A percentile compares a stretch with the other conserved stretches of the same genome.
Evolutionary conservation across 2,329 filamentous ascomycete genomes (phyloP).

Genomic region (Aspergillus ochraceoroseus): DNA sequence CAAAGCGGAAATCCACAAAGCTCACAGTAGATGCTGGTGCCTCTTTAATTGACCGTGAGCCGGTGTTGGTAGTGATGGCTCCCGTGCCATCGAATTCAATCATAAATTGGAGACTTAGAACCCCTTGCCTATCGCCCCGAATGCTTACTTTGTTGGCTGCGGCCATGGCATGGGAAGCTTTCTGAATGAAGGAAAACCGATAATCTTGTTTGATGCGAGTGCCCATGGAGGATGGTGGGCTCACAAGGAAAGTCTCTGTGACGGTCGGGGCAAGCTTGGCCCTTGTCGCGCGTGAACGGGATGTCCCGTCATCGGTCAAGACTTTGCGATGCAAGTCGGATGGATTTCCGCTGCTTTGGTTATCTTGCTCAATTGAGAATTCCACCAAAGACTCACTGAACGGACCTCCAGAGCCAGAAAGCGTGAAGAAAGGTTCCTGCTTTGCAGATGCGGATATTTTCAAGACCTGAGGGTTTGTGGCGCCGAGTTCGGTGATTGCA

Average conservation of each 20-base stretch:
- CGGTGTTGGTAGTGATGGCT: conserved; percentile 22
- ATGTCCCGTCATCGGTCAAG: conserved; percentile 36
- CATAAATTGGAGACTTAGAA: conserved; percentile 94
- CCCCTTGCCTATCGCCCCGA: conserved; percentile 79
- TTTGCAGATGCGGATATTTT: conserved; percentile 61
- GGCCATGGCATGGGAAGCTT: conserved; percentile 86
- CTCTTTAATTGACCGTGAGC: conserved; percentile 19
- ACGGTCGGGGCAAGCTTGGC: conserved; percentile 41
- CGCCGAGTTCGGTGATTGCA: conserved; percentile 51
- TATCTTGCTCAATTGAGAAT: conserved; percentile 49
- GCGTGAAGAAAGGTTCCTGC: conserved; percentile 63
- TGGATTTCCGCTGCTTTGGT: conserved; percentile 21
- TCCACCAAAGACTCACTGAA: conserved; percentile 59
- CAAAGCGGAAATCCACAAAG: conserved; percentile 48
- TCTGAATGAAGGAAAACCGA: conserved; percentile 80
- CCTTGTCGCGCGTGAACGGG: conserved; percentile 31
- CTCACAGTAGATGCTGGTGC: conserved; percentile 33
- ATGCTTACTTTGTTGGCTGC: conserved; percentile 89
- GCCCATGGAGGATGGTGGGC: conserved; percentile 51
- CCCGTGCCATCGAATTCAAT: conserved; percentile 69
- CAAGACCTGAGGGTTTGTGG: conserved; percentile 66
- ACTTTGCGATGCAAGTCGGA: conserved; percentile 31
- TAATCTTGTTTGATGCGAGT: conserved; percentile 71
- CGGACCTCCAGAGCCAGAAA: conserved; percentile 60
- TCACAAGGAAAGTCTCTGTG: conserved; percentile 52